Base-by-base conservation (phyloP, 139 green algal species). In the Picochlorum sp. region DNA sequence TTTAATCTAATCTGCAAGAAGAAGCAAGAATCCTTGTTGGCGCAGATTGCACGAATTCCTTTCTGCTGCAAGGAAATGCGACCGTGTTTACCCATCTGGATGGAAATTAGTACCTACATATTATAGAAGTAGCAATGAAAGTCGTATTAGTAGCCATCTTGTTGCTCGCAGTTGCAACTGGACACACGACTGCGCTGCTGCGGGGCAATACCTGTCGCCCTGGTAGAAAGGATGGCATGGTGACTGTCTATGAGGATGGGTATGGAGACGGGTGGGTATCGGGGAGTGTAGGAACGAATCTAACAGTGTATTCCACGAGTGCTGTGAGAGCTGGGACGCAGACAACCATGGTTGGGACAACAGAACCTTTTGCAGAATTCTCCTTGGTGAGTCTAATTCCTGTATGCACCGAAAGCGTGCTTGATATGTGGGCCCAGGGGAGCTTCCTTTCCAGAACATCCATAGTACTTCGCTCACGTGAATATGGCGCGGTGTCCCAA, bases 351-450 rank as follows among this genome's bases (percentile, higher is more conserved):
- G 16, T 21, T 54, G 47, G 18, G 2, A 10, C n/a, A 21, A 21
- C n/a, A 21, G 47, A 54, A 54, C 9, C 47, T 6, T 54, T 54
- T 21, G 47, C 6, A 6, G 18, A 54, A 20, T 54, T 54, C 11
- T 54, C 47, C 47, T 26, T 54, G 47, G 47, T 54, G 47, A 54
- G 18, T 26, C 16, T 21, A 3, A 21, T 9, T 20, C 47, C 47
- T 26, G 7, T 54, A 1, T 54, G 47, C 11, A 54, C 16, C 5
- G 47, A 54, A 7, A 54, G 47, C n/a, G 47, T 54, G 18, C 18
- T 54, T 21, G 47, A 54, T 21, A 54, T 54, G 47, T 54, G 47
- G 47, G n/a, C n/a, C 7, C 47, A 54, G 15, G 47, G 47, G n/a
- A 54, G 18, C 10, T 21, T 54, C 6, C 16, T 54, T 20, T 21